Base-by-base conservation (phyloP, 306 rosid genomes). In the Trichosanthes cucumerina region DNA sequence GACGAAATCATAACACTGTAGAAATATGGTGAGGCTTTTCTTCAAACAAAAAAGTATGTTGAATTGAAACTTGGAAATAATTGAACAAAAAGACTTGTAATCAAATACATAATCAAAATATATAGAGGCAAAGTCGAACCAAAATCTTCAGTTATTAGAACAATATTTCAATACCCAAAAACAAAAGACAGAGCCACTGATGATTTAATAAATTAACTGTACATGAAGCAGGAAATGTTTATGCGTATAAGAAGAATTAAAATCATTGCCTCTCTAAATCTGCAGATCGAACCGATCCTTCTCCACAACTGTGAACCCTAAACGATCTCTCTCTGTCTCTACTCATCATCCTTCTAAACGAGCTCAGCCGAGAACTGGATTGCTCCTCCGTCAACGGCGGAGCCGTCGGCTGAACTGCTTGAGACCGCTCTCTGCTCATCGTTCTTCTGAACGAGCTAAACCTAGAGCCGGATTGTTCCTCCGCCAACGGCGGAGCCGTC, bases 371-470 rank as follows among this genome's bases (percentile, higher is more conserved):
- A 4, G 78, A 73, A 21, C 78, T 31, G 1, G 26, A 9, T 73
- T 73, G 78, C 78, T 73, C 78, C 26, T 73, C 78, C 46, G 56
- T 49, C 78, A 73, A 26, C 43, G 62, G 78, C 62, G 78, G 78
- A 28, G 78, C 78, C 60, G 78, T 73, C 78, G 78, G 18, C n/a
- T 73, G 78, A 73, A 73, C 78, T 10, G 18, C 9, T 23, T 47
- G 78, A 73, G 78, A 49, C 26, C 26, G 7, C 6, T 73, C 62
- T 49, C 78, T 73, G 26, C 78, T 16, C 41, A 73, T 9, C 12
- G 78, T 49, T 44, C 78, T 73, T 73, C 78, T 26, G 28, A 73
- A 73, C 11, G 78, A 73, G 15, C 26, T 73, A 7, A 49, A 15
- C 44, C 60, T 73, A 49, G 62, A 73, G 9, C 78, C 11, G 16